Percentiles rank a stretch among this genome's conserved stretches.
These are phyloP conservation scores for Beauveria bassiana DNA, from an alignment of 2,329 filamentous ascomycete genomes.

Conservation along the genomic window DNA sequence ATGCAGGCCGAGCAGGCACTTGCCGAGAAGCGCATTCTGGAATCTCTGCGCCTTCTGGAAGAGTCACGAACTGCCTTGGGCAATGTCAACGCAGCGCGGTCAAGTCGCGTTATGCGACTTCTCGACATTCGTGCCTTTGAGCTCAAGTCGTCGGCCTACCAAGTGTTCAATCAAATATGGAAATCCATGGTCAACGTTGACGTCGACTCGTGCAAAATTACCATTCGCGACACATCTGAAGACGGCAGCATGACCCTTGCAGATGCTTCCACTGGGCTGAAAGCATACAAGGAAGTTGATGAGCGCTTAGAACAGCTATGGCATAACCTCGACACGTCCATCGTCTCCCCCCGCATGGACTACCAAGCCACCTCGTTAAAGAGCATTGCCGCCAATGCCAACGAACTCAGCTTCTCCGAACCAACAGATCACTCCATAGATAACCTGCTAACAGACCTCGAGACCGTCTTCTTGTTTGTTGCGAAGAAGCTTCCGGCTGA, in stretches of 20 bases:
- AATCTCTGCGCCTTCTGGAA: constrained; percentile 50
- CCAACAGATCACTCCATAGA: constrained; percentile 38
- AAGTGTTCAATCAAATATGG: constrained; percentile 65
- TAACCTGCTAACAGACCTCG: constrained; percentile 46
- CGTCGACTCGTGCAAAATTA: constrained; percentile 43
- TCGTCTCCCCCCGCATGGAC: constrained; percentile 54
- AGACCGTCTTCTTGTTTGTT: constrained; percentile 43
- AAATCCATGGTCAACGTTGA: constrained; percentile 58
- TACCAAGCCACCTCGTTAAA: constrained; percentile 26
- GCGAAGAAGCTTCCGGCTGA: constrained; percentile 44
- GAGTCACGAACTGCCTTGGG: constrained; percentile 52
- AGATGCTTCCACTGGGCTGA: constrained; percentile 48
- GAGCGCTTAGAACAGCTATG: constrained; percentile 53
- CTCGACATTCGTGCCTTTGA: constrained; percentile 58
- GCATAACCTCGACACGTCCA: constrained; percentile 52
- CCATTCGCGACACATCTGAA: constrained; percentile 42
- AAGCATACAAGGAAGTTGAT: constrained; percentile 54
- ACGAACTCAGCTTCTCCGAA: constrained; percentile 35
- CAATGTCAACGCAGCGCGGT: constrained; percentile 51
- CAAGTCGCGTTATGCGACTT: constrained; percentile 55
- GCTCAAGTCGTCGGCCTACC: constrained; percentile 58
- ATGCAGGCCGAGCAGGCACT: constrained; percentile 52
- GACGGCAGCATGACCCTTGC: constrained; percentile 45
- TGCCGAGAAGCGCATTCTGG: constrained; percentile 46
- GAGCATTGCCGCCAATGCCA: constrained; percentile 33